These are phyloP conservation scores for Metschnikowia santaceciliae DNA, from an alignment of 805 yeast genomes.

Conservation along the genomic window DNA sequence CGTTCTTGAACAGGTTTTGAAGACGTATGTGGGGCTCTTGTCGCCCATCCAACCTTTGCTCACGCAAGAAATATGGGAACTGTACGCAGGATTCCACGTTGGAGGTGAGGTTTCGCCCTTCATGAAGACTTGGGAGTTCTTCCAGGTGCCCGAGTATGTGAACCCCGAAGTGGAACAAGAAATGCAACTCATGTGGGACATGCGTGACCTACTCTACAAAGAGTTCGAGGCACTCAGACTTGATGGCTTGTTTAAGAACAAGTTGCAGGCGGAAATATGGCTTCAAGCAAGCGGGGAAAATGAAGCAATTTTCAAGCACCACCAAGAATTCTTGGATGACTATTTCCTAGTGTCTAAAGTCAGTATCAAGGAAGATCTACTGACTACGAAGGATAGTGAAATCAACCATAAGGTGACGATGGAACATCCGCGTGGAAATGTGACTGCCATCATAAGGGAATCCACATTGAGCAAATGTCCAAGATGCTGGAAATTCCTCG, in stretches of 20 bases:
- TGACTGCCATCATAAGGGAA: slow-evolving; percentile 37
- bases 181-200: slow-evolving; percentile 42
- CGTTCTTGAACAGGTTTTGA: slow-evolving; percentile 57
- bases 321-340: slow-evolving; percentile 28
- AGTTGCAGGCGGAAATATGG: slow-evolving; percentile 54
- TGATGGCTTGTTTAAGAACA: slow-evolving; percentile 49
- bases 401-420: background rate
- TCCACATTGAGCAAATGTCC: slow-evolving; percentile 69
- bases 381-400: background rate
- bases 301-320: slow-evolving; percentile 17
- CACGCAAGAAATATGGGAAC: slow-evolving; percentile 85
- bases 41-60: slow-evolving; percentile 82
- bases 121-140: slow-evolving; percentile 18
- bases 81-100: slow-evolving; percentile 23
- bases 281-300: slow-evolving; percentile 10
- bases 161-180: slow-evolving; percentile 37
- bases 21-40: slow-evolving; percentile 59
- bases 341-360: slow-evolving; percentile 65
- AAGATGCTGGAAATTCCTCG: slow-evolving; percentile 84
- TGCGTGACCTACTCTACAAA: slow-evolving; percentile 49
- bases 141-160: slow-evolving; percentile 32
- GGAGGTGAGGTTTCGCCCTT: slow-evolving; percentile 12
- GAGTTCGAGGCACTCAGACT: slow-evolving; percentile 55
- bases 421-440: slow-evolving; percentile 18
- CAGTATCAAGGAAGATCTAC: background rate